A percentile compares a stretch with the other conserved stretches of the same genome.
Conservation (phyloP, 352 stramenopile species). For the Globisporangium nunn region DNA sequence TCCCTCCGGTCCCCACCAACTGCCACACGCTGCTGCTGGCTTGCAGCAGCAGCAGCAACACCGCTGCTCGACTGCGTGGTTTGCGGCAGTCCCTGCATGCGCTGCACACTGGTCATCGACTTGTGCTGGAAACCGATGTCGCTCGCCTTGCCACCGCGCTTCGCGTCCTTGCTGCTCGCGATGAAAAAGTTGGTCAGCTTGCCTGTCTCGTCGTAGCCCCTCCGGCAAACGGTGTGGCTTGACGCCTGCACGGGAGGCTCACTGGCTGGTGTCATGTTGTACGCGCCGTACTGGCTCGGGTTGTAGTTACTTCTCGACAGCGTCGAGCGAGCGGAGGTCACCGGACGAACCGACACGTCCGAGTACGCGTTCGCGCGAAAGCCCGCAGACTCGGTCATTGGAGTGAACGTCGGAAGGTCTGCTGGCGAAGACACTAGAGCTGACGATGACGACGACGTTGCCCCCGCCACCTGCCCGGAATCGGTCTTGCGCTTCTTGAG, state of each 20-base stretch:
- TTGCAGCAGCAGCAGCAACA: constrained; percentile 7
- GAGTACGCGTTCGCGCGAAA: constrained; percentile 59
- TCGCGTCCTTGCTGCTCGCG: constrained; percentile 32
- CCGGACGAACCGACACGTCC: constrained; percentile 45
- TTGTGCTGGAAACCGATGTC: constrained; percentile 22
- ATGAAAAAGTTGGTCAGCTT: constrained; percentile 76
- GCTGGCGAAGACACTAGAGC: constrained; percentile 6
- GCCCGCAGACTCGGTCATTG: constrained; percentile 25
- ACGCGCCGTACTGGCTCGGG: constrained; percentile 61
- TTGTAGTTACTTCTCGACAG: constrained; percentile 57
- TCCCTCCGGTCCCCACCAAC: constrained; percentile 29
- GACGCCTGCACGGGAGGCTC: constrained; percentile 34
- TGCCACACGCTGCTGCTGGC: constrained; percentile 17
- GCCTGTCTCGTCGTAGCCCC: constrained; percentile 68
- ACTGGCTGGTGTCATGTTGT: constrained; percentile 40
- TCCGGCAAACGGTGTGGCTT: constrained; percentile 32
- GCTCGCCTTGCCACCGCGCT: constrained; percentile 7
- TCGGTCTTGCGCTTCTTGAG: constrained; percentile 59
- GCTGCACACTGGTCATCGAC: constrained; percentile 40
- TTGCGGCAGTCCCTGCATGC: constrained; percentile 32
- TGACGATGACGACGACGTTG: constrained; percentile 1
- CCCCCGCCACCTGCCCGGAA: not conserved
- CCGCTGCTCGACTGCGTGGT: constrained; percentile 4
- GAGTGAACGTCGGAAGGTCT: constrained; percentile 14
- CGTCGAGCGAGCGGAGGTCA: constrained; percentile 22